phyloP scores from a whole-genome alignment of 2,329 filamentous ascomycete species.

The Trichophaea hybrida region DNA sequence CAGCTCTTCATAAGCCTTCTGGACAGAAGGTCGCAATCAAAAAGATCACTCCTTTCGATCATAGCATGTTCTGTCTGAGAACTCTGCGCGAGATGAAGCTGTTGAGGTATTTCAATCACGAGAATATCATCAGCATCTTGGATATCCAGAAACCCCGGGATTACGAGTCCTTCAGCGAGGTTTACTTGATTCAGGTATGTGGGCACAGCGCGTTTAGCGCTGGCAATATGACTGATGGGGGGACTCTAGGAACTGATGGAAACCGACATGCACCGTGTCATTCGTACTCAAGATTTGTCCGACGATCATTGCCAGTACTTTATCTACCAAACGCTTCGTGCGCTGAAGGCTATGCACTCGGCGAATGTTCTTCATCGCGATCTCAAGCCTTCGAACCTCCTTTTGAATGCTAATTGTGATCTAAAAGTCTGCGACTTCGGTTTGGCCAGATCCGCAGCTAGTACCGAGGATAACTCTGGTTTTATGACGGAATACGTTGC shows the following conservation, averaged over 20 bases:
- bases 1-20: conserved; percentile 93
- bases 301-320: conserved; percentile 99
- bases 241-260: conserved; percentile 78
- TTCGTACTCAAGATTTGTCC: conserved; percentile 93
- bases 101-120: conserved; percentile 96
- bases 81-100: conserved; percentile 99
- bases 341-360: conserved; percentile 97
- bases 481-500: conserved; percentile 99
- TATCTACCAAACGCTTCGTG: conserved; percentile 97
- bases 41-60: conserved; percentile 98
- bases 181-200: conserved; percentile 89
- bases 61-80: conserved; percentile 95
- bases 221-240: not conserved
- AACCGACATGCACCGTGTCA: conserved; percentile 98
- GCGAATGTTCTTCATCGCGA: conserved; percentile 96
- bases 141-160: conserved; percentile 97
- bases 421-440: conserved; percentile 98
- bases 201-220: not conserved
- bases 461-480: conserved; percentile 97
- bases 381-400: conserved; percentile 89
- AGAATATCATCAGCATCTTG: conserved; percentile 98
- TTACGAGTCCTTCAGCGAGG: conserved; percentile 92
- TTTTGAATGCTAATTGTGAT: conserved; percentile 97
- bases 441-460: conserved; percentile 84
- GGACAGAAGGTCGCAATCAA: conserved; percentile 99